phyloP scores from a whole-genome alignment of 441 rosid genomes.

The Erodium trifolium region DNA sequence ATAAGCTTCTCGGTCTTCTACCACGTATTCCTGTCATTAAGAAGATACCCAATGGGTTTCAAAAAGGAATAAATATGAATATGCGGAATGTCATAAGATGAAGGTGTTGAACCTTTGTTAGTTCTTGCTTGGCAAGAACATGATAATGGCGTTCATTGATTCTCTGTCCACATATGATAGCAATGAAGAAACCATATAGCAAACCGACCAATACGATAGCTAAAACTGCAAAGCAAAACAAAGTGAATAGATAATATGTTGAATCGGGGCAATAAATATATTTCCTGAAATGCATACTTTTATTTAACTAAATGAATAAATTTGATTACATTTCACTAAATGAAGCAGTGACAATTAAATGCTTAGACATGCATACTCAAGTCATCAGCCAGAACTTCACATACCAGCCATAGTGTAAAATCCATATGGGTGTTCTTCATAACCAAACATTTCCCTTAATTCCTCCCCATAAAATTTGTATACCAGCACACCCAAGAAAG shows the following conservation, averaged over 20 bases:
- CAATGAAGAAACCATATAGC: conserved; percentile 95
- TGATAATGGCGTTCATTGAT: conserved; percentile 96
- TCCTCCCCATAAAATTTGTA: conserved; percentile 96
- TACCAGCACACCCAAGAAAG: conserved; percentile 83
- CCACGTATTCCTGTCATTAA: conserved; percentile 70
- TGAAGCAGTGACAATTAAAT: background rate
- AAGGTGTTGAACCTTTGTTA: conserved; percentile 64
- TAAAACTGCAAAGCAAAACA: conserved; percentile 50
- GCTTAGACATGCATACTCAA: background rate
- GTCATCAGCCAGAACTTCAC: conserved; percentile 5
- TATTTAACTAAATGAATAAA: background rate
- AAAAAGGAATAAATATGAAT: background rate
- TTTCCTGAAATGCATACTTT: background rate
- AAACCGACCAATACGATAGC: conserved; percentile 95
- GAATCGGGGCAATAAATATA: background rate
- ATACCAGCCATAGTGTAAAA: conserved; percentile 96
- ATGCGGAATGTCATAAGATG: background rate
- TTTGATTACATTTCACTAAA: background rate
- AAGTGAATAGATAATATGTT: background rate
- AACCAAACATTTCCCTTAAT: conserved; percentile 95
- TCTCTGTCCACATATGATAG: conserved; percentile 98
- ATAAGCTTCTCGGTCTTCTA: conserved; percentile 72
- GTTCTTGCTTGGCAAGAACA: conserved; percentile 96
- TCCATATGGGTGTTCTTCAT: conserved; percentile 96
- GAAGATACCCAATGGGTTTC: conserved; percentile 7